Conservation (phyloP, 805 yeast species). For the Candida methanosorbosa region DNA sequence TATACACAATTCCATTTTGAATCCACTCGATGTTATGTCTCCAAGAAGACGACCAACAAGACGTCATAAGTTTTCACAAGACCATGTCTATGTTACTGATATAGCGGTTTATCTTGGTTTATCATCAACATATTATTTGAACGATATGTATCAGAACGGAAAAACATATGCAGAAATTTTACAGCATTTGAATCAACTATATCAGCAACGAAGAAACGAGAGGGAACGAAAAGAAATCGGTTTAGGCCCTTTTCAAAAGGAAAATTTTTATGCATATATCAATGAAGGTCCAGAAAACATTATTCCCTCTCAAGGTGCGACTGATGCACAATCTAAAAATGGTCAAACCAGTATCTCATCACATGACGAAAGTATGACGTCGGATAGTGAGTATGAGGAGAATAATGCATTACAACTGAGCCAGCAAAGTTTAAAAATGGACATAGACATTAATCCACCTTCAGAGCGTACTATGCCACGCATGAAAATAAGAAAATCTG, state of each 20-base stretch:
- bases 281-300: constrained; percentile 1
- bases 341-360: too few relatives aligned
- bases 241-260: constrained; percentile 19
- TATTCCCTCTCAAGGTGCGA: too few relatives aligned
- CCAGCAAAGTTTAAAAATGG: too few relatives aligned
- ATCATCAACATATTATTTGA: constrained; percentile 17
- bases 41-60: constrained; percentile 14
- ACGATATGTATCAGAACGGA: constrained; percentile 21
- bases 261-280: constrained; percentile 1
- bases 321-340: neutral
- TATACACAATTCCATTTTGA: too few relatives aligned
- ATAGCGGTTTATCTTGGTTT: constrained; percentile 24
- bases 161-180: constrained; percentile 19
- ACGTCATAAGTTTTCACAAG: constrained; percentile 22
- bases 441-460: too few relatives aligned
- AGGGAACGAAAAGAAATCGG: constrained; percentile 19
- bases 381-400: too few relatives aligned
- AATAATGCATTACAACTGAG: too few relatives aligned
- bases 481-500: too few relatives aligned
- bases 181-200: constrained; percentile 15
- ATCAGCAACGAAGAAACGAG: constrained; percentile 13
- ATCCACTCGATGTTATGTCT: too few relatives aligned
- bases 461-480: too few relatives aligned
- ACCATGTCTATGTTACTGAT: constrained; percentile 27
- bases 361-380: too few relatives aligned